Conservation (phyloP, 2,329 filamentous ascomycete genomes). For the Ceratocystis harringtonii region DNA sequence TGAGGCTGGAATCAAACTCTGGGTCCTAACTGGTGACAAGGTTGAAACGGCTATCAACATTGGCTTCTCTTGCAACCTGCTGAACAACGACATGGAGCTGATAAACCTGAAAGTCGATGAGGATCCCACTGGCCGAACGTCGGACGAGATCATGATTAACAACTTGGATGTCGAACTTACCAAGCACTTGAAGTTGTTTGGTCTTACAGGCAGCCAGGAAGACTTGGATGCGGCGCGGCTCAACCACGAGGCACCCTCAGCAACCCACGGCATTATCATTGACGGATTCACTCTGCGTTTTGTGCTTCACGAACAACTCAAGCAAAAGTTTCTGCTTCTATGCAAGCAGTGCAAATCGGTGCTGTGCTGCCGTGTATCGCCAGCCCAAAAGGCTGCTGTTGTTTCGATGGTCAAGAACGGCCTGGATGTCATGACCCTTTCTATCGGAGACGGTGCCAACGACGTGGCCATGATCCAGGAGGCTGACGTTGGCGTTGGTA, state of each 20-base stretch:
- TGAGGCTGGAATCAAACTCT: slow-evolving; percentile 91
- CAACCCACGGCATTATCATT: slow-evolving; percentile 85
- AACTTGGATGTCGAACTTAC: slow-evolving; percentile 58
- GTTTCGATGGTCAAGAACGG: slow-evolving; percentile 91
- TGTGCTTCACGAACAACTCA: slow-evolving; percentile 65
- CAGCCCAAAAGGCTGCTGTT: slow-evolving; percentile 93
- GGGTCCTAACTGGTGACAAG: slow-evolving; percentile 97
- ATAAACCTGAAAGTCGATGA: slow-evolving; percentile 78
- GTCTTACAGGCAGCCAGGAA: slow-evolving; percentile 68
- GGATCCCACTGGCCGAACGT: slow-evolving; percentile 39
- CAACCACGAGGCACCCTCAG: slow-evolving; percentile 71
- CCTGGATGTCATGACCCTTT: slow-evolving; percentile 88
- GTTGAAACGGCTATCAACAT: slow-evolving; percentile 99
- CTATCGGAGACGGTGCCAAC: slow-evolving; percentile 75
- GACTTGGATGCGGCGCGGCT: slow-evolving; percentile 66
- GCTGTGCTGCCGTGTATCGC: slow-evolving; percentile 91
- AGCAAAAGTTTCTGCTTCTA: slow-evolving; percentile 83
- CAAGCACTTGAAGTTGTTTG: slow-evolving; percentile 55
- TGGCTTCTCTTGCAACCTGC: slow-evolving; percentile 92
- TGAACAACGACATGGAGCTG: slow-evolving; percentile 96
- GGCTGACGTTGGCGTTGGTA: slow-evolving; percentile 90
- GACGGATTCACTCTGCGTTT: slow-evolving; percentile 88
- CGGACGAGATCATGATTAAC: slow-evolving; percentile 36
- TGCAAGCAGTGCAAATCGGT: slow-evolving; percentile 97
- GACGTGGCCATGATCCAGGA: slow-evolving; percentile 98